phyloP scores from a whole-genome alignment of 169 alveolate species.

The Eimeria praecox region DNA sequence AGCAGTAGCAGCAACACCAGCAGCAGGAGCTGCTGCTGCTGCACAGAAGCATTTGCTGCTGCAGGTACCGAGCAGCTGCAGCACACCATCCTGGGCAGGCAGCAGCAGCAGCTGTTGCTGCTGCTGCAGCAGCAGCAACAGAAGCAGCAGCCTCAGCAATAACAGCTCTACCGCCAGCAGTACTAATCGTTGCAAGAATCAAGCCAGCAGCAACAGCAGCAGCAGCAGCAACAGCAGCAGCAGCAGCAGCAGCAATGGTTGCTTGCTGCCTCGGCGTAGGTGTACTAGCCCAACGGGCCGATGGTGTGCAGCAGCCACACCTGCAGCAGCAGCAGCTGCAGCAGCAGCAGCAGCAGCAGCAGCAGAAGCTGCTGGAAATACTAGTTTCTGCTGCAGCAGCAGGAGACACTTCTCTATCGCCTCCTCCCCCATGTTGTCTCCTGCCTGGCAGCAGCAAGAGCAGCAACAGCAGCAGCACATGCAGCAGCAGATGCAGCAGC shows the following conservation, averaged over 20 bases:
- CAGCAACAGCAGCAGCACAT: constrained; percentile 15
- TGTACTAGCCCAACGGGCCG: constrained; percentile 48
- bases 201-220: constrained; percentile 34
- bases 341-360: constrained; percentile 11
- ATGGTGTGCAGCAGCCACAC: constrained; percentile 53
- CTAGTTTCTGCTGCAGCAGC: constrained; percentile 65
- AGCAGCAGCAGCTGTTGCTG: constrained; percentile 5
- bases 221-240: constrained; percentile 39
- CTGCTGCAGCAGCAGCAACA: background rate
- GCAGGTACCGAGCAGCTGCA: constrained; percentile 14
- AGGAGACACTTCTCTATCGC: constrained; percentile 1
- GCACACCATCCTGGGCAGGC: constrained; percentile 21
- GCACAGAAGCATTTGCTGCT: constrained; percentile 49
- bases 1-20: background rate
- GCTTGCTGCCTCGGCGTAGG: constrained; percentile 46
- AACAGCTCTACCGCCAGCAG: background rate
- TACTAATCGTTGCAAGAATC: constrained; percentile 28
- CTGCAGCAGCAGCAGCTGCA: constrained; percentile 30
- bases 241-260: constrained; percentile 25
- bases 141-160: background rate
- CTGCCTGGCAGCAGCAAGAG: constrained; percentile 41
- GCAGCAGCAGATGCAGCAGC: background rate
- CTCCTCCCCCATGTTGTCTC: background rate
- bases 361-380: background rate
- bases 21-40: background rate